phyloP scores from a whole-genome alignment of 192 early-diverging fungal species.

The Phycomyces blakesleeanus region DNA sequence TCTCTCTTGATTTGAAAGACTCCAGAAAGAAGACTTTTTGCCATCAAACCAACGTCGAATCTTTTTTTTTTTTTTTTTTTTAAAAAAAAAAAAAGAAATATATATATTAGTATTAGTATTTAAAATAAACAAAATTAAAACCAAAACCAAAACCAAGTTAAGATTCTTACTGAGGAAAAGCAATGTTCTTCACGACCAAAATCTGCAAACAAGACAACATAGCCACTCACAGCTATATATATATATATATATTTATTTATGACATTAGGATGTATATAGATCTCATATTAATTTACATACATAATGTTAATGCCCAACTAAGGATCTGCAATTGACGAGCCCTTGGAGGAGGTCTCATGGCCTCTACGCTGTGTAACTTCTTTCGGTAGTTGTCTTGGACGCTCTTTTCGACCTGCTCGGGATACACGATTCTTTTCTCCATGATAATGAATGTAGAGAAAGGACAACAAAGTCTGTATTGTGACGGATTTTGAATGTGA shows the following conservation, averaged over 20 bases:
- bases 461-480: too few relatives aligned
- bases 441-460: neutral
- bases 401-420: neutral
- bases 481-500: too few relatives aligned
- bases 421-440: neutral
- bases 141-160: neutral
- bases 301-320: conserved; percentile 12
- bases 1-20: conserved; percentile 19
- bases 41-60: conserved; percentile 26
- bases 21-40: conserved; percentile 28
- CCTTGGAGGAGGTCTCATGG: conserved; percentile 11
- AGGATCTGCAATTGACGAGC: conserved; percentile 13
- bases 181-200: conserved; percentile 29
- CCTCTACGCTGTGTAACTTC: neutral
- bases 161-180: conserved; percentile 18
- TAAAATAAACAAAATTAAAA: too few relatives aligned
- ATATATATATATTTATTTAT: too few relatives aligned
- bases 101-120: too few relatives aligned
- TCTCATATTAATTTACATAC: conserved; percentile 5
- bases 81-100: too few relatives aligned
- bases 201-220: conserved; percentile 35
- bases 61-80: conserved; percentile 3
- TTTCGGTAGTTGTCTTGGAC: neutral
- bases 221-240: conserved; percentile 18
- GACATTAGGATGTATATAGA: neutral